phyloP scores from a whole-genome alignment of 164 flowering plant genomes.

The Magnolia changhungtana region DNA sequence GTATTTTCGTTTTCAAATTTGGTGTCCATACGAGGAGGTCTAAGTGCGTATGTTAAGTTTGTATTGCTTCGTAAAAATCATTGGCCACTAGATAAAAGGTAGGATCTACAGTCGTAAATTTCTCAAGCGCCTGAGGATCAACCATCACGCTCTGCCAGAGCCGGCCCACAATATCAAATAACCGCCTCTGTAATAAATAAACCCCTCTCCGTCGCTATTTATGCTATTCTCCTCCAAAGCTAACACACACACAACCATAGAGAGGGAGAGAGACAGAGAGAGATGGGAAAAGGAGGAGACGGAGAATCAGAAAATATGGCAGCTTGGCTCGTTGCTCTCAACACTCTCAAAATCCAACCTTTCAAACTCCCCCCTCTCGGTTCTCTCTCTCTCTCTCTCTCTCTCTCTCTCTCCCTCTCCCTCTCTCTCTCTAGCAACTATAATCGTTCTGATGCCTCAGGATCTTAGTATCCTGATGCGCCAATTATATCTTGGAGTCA shows the following conservation, averaged over 20 bases:
- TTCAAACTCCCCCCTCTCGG: conserved; percentile 84
- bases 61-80: no score
- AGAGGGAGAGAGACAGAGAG: background rate
- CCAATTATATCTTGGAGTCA: background rate
- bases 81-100: no score
- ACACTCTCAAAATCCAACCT: conserved; percentile 82
- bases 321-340: conserved; percentile 86
- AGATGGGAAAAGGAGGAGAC: conserved; percentile 10
- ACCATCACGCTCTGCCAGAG: background rate
- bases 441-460: background rate
- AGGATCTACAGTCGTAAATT: no score
- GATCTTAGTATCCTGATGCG: no score
- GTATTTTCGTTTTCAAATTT: no score
- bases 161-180: background rate
- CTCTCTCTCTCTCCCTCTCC: conserved; percentile 34
- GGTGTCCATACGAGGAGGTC: no score
- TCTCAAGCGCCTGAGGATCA: background rate
- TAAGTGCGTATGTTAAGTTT: no score
- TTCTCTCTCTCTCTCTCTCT: conserved; percentile 87
- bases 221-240: background rate
- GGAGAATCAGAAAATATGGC: conserved; percentile 74
- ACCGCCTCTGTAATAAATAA: background rate
- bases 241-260: background rate
- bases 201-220: background rate
- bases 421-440: background rate